Evolutionary conservation across 305 asterid species (phyloP).

Genomic region (Fraxinus sp.): DNA sequence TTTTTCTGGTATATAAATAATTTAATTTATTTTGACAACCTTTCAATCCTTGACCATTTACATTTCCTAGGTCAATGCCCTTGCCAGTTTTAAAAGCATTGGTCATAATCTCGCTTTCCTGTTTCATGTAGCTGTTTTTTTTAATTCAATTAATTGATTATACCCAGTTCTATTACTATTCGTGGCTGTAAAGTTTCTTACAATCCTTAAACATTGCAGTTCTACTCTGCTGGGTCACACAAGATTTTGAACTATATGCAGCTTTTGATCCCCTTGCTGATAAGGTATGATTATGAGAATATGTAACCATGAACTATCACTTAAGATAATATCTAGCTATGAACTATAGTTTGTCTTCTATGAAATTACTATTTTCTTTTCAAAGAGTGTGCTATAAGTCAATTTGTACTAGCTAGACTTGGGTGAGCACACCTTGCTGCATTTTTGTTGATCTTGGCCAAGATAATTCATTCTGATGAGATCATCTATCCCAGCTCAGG

Average conservation of each 20-base stretch:
- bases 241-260: slow-evolving; percentile 93
- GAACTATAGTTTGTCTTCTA: background rate
- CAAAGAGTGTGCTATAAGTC: background rate
- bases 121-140: background rate
- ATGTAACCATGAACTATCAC: background rate
- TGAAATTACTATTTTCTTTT: background rate
- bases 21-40: background rate
- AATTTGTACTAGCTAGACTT: slow-evolving; percentile 1
- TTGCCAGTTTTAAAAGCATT: background rate
- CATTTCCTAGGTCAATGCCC: slow-evolving; percentile 1
- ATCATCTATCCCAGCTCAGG: background rate
- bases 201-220: slow-evolving; percentile 43
- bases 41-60: background rate
- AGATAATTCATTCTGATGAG: background rate
- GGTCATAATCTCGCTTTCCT: background rate
- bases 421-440: background rate
- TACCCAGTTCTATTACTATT: background rate
- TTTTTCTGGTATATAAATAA: background rate
- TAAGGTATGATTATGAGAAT: slow-evolving; percentile 58
- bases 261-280: slow-evolving; percentile 99
- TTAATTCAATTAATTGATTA: background rate
- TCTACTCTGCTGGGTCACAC: slow-evolving; percentile 97
- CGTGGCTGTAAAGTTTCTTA: slow-evolving; percentile 23
- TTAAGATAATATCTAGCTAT: background rate
- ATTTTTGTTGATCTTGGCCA: background rate